These are phyloP conservation scores for Flaveria floridana DNA, from an alignment of 140 eudicot species.

Conservation along the genomic window DNA sequence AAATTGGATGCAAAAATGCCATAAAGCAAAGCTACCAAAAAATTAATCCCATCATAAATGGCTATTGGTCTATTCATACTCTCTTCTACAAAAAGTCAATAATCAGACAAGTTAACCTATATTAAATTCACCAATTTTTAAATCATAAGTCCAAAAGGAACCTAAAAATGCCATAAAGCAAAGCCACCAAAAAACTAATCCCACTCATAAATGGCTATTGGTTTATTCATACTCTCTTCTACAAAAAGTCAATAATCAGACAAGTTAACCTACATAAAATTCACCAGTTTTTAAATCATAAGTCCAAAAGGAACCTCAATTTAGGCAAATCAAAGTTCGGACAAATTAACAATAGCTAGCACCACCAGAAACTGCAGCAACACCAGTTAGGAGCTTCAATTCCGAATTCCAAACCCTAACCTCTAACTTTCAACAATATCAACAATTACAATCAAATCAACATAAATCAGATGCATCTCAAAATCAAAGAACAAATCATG, in stretches of 20 bases:
- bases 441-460: constrained; percentile 12
- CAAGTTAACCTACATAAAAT: not conserved
- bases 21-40: not conserved
- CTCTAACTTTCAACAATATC: not conserved
- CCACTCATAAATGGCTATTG: not conserved
- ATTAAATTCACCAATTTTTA: not conserved
- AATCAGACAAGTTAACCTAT: constrained; percentile 4
- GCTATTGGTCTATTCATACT: not conserved
- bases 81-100: constrained; percentile 1
- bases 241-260: constrained; percentile 7
- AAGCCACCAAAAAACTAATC: not conserved
- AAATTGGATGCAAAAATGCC: not conserved
- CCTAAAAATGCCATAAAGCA: not conserved
- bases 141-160: constrained; percentile 6
- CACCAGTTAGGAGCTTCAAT: constrained; percentile 13
- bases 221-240: not conserved
- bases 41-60: not conserved
- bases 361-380: not conserved
- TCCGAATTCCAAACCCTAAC: constrained; percentile 28
- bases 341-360: constrained; percentile 9
- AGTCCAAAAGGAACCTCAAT: constrained; percentile 2
- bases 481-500: not conserved
- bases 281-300: not conserved
- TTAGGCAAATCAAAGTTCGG: constrained; percentile 4
- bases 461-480: not conserved